These are phyloP conservation scores for Lactarius deliciosus DNA, from an alignment of 768 basidiomycete species.

Conservation along the genomic window DNA sequence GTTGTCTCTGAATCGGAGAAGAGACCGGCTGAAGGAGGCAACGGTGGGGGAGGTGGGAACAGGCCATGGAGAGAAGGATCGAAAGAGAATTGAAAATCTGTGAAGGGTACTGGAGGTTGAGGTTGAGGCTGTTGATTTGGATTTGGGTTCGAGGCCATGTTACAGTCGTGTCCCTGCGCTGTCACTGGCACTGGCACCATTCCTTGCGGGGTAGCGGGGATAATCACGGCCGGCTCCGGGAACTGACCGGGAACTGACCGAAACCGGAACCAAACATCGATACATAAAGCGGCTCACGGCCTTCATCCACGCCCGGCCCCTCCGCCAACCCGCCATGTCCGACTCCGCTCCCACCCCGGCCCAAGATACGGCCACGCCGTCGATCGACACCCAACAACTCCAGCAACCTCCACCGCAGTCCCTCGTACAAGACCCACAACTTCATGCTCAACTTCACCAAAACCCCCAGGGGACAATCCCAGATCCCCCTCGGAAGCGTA, in stretches of 20 bases:
- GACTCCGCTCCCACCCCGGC: slow-evolving; percentile 68
- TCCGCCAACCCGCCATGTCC: slow-evolving; percentile 69
- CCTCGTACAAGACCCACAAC: slow-evolving; percentile 35
- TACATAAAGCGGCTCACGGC: slow-evolving; percentile 30
- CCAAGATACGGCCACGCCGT: slow-evolving; percentile 57
- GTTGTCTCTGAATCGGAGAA: slow-evolving; percentile 78
- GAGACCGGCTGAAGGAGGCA: slow-evolving; percentile 73
- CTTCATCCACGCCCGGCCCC: slow-evolving; percentile 34
- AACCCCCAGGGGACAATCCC: slow-evolving; percentile 32
- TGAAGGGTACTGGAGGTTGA: slow-evolving; percentile 57
- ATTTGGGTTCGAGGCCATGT: slow-evolving; percentile 27
- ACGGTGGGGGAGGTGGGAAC: slow-evolving; percentile 61
- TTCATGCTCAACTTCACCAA: slow-evolving; percentile 35
- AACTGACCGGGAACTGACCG: slow-evolving; percentile 24
- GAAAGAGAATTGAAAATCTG: slow-evolving; percentile 73
- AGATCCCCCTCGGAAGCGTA: slow-evolving; percentile 57
- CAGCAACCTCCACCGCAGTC: slow-evolving; percentile 34
- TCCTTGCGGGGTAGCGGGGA: slow-evolving; percentile 9
- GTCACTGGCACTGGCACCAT: background rate
- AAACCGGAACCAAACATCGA: slow-evolving; percentile 28
- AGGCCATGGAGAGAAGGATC: slow-evolving; percentile 54
- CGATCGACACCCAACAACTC: slow-evolving; percentile 59
- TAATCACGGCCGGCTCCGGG: slow-evolving; percentile 20
- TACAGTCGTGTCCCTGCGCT: background rate
- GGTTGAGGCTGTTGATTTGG: slow-evolving; percentile 50